Percentiles rank a stretch among this genome's conserved stretches.
These are phyloP conservation scores for Ophiostoma piceae DNA, from an alignment of 2,329 filamentous ascomycete species.

Conservation along the genomic window DNA sequence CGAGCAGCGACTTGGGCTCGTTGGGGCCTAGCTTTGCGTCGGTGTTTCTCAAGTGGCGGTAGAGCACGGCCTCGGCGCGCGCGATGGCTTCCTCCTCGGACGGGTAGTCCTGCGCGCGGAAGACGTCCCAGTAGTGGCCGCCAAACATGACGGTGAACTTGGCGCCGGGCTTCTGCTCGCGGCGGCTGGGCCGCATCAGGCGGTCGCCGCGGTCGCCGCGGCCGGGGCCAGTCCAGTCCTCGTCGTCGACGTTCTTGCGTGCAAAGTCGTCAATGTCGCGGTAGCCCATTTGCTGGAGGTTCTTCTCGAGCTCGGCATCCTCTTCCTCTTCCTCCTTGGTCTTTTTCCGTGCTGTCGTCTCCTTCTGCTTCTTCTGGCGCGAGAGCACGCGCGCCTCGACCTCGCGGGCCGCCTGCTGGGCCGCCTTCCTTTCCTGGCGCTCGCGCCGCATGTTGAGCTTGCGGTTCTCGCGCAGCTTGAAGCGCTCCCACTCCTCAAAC, in stretches of 20 bases:
- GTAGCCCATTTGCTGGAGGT: not conserved
- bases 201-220: slow-evolving; percentile 19
- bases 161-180: slow-evolving; percentile 49
- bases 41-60: slow-evolving; percentile 57
- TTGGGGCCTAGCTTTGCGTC: not conserved
- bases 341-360: not conserved
- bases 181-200: slow-evolving; percentile 16
- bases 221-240: slow-evolving; percentile 23
- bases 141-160: slow-evolving; percentile 94
- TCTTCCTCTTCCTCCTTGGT: not conserved
- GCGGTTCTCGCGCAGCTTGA: slow-evolving; percentile 12
- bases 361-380: not conserved
- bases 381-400: not conserved
- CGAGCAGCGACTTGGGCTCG: slow-evolving; percentile 12
- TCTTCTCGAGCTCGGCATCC: not conserved
- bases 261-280: not conserved
- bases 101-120: slow-evolving; percentile 46
- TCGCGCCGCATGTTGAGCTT: not conserved
- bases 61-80: slow-evolving; percentile 65
- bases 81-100: slow-evolving; percentile 58
- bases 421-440: not conserved
- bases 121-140: slow-evolving; percentile 79
- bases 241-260: not conserved
- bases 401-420: not conserved
- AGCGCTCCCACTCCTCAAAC: slow-evolving; percentile 14